These are phyloP conservation scores for Sclerotinia subarctica DNA, from an alignment of 2,329 filamentous ascomycete genomes.

Conservation along the genomic window DNA sequence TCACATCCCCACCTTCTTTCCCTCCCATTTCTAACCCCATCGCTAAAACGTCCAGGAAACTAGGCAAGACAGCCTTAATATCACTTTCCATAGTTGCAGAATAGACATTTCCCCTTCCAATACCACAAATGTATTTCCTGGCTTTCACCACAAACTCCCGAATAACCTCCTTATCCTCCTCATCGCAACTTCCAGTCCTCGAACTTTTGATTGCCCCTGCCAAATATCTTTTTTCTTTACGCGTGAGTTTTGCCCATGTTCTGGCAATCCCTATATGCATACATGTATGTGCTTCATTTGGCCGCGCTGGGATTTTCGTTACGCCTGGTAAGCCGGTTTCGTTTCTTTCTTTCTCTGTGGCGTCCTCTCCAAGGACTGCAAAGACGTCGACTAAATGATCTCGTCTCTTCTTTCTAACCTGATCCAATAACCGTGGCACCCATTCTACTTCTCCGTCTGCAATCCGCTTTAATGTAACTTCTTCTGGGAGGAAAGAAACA, in stretches of 20 bases:
- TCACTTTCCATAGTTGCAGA: not conserved
- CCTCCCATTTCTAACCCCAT: not conserved
- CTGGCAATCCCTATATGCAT: not conserved
- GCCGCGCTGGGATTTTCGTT: not conserved
- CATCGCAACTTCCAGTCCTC: not conserved
- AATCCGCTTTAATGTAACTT: not conserved
- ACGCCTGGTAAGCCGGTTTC: not conserved
- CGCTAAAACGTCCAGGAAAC: not conserved
- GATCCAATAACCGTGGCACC: not conserved
- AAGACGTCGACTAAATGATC: not conserved
- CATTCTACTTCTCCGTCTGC: not conserved
- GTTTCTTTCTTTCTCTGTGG: not conserved
- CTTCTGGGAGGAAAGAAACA: not conserved
- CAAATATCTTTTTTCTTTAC: not conserved
- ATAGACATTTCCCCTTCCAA: conserved; percentile 3
- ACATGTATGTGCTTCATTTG: not conserved
- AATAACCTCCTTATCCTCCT: not conserved
- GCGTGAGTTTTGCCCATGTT: not conserved
- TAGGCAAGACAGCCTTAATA: not conserved
- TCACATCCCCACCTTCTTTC: not conserved
- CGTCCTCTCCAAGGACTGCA: not conserved
- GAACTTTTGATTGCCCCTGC: not conserved
- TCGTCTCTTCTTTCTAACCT: not conserved
- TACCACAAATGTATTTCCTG: not conserved
- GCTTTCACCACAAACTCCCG: not conserved